A percentile compares a stretch with the other conserved stretches of the same genome.
These are phyloP conservation scores for Zoysia pacifica DNA, from an alignment of 176 grass and related monocot species.

Conservation along the genomic window DNA sequence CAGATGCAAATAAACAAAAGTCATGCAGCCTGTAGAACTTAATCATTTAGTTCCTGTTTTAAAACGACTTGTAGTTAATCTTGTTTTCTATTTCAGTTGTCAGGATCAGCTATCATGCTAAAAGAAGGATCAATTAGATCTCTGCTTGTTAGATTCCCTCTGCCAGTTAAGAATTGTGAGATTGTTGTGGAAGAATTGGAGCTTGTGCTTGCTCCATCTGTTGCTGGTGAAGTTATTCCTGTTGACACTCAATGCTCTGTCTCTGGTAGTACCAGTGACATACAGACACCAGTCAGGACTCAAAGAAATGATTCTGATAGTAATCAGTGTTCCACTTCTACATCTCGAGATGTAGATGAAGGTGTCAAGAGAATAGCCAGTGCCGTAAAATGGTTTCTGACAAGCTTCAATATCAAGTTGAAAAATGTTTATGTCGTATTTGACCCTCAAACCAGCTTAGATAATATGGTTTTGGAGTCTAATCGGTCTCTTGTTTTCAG, in stretches of 20 bases:
- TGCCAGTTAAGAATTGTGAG: conserved; percentile 65
- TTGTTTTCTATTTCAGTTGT: conserved; percentile 65
- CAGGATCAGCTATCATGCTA: conserved; percentile 57
- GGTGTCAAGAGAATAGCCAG: conserved; percentile 94
- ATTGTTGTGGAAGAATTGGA: conserved; percentile 90
- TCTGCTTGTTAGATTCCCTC: conserved; percentile 74
- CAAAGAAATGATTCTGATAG: conserved; percentile 42
- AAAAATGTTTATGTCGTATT: conserved; percentile 83
- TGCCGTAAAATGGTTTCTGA: conserved; percentile 87
- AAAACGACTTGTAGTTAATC: not conserved
- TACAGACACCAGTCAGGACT: conserved; percentile 35
- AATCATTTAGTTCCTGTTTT: not conserved
- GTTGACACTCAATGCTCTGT: conserved; percentile 52
- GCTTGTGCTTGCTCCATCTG: conserved; percentile 72
- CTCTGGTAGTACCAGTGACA: conserved; percentile 43
- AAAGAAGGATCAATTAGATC: conserved; percentile 98
- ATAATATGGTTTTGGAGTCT: conserved; percentile 45
- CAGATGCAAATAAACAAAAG: not conserved
- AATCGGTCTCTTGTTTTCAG: conserved; percentile 77
- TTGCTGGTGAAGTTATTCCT: conserved; percentile 49
- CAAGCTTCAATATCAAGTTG: conserved; percentile 83
- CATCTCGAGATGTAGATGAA: conserved; percentile 82
- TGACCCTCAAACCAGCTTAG: conserved; percentile 61
- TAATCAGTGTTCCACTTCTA: conserved; percentile 54
- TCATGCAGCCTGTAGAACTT: not conserved